Conservation (phyloP, 306 rosid genomes). For the Dryas drummondii region DNA sequence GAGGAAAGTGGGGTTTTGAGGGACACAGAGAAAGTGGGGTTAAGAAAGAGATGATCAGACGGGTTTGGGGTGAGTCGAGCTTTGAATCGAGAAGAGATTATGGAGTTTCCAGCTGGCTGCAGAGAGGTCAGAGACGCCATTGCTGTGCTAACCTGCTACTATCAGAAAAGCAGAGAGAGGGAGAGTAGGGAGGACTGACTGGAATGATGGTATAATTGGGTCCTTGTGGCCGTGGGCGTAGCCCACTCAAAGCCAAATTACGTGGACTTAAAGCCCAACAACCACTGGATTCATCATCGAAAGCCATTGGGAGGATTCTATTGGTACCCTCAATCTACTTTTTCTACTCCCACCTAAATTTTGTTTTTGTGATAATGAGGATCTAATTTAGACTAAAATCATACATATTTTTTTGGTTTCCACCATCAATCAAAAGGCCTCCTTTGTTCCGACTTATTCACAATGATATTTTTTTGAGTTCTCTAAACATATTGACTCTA, state of each 20-base stretch:
- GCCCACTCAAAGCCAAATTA: not conserved
- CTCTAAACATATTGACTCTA: no score
- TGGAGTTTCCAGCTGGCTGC: constrained; percentile 35
- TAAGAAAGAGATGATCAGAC: constrained; percentile 14
- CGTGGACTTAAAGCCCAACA: no score
- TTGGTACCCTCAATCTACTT: no score
- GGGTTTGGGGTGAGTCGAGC: constrained; percentile 5
- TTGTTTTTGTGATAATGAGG: no score
- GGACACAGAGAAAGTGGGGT: constrained; percentile 11
- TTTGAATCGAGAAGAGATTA: constrained; percentile 30
- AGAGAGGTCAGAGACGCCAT: constrained; percentile 48
- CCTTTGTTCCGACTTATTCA: no score
- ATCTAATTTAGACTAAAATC: no score
- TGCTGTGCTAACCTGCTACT: not conserved
- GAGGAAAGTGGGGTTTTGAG: constrained; percentile 26
- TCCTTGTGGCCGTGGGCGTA: not conserved
- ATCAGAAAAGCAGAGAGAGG: not conserved
- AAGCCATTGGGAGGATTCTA: no score
- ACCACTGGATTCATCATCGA: no score
- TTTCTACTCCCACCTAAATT: no score
- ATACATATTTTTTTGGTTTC: no score
- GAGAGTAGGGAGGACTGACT: not conserved
- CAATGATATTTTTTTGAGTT: no score
- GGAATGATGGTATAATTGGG: not conserved
- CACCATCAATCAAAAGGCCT: no score